Percentiles rank a stretch among this genome's conserved stretches.
phyloP scores from a whole-genome alignment of 495 filamentous ascomycete species.

The Aspergillus panamensis region DNA sequence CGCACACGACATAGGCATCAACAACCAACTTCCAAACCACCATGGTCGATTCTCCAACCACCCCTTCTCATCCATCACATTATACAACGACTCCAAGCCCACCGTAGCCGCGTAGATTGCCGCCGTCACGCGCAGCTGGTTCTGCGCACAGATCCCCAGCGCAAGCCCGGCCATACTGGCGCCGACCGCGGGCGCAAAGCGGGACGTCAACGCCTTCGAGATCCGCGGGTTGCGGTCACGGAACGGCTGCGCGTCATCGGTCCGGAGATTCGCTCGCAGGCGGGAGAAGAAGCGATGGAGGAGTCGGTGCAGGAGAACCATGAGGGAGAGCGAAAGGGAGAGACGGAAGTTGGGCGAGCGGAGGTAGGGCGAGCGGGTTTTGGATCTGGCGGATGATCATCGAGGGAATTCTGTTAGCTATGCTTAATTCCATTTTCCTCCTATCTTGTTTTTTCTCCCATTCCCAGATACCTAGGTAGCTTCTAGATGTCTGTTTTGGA shows the following conservation, averaged over 20 bases:
- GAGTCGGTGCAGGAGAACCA: constrained; percentile 82
- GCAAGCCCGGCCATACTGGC: constrained; percentile 81
- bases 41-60: constrained; percentile 69
- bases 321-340: constrained; percentile 73
- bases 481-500: no score
- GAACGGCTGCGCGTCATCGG: constrained; percentile 70
- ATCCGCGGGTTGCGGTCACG: constrained; percentile 76
- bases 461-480: no score
- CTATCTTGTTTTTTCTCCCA: neutral
- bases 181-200: constrained; percentile 80
- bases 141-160: constrained; percentile 71
- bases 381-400: constrained; percentile 29
- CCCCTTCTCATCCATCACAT: constrained; percentile 73
- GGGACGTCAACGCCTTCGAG: constrained; percentile 68
- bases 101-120: constrained; percentile 75
- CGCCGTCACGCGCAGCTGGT: constrained; percentile 73
- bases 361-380: constrained; percentile 51
- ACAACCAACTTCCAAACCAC: constrained; percentile 97
- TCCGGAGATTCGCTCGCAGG: constrained; percentile 72
- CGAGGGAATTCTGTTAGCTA: neutral
- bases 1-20: constrained; percentile 87
- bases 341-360: constrained; percentile 71
- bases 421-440: neutral
- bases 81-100: constrained; percentile 83
- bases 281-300: constrained; percentile 86